Conservation (phyloP, 495 filamentous ascomycete genomes). For the Daldinia decipiens region DNA sequence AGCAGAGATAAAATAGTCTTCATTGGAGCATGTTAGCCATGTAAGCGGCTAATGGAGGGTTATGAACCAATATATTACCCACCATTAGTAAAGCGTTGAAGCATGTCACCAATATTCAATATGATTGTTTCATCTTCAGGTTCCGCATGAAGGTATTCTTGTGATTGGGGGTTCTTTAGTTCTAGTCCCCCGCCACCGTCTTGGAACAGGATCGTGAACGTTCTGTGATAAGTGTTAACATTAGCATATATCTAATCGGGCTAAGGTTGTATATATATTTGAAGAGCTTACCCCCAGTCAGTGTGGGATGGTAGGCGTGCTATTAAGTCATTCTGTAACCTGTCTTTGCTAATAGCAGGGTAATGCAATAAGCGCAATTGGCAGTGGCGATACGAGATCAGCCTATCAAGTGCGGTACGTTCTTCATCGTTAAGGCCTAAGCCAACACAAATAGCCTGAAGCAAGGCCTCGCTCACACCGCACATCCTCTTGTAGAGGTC, state of each 20-base stretch:
- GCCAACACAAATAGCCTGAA: constrained; percentile 60
- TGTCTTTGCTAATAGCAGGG: constrained; percentile 61
- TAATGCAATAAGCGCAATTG: constrained; percentile 74
- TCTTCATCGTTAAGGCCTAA: constrained; percentile 56
- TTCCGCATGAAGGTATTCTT: constrained; percentile 61
- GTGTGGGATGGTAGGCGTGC: constrained; percentile 62
- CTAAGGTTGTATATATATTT: background rate
- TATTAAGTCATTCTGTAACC: constrained; percentile 54
- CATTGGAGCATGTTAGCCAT: background rate
- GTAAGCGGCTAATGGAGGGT: background rate
- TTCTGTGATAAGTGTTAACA: no score
- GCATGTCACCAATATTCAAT: constrained; percentile 67
- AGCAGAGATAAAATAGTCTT: constrained; percentile 63
- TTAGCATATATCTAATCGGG: no score
- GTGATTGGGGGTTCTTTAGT: constrained; percentile 62
- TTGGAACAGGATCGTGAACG: constrained; percentile 62
- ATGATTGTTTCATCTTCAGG: constrained; percentile 62
- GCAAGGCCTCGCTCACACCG: constrained; percentile 55
- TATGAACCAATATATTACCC: constrained; percentile 26
- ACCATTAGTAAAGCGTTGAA: constrained; percentile 70
- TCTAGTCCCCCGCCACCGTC: constrained; percentile 59
- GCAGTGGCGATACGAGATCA: constrained; percentile 59
- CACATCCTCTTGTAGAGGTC: constrained; percentile 64
- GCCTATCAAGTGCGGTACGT: constrained; percentile 52
- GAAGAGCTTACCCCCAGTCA: constrained; percentile 53